phyloP scores from a whole-genome alignment of 2,329 filamentous ascomycete species.

The Davidsoniella neocaledoniae region DNA sequence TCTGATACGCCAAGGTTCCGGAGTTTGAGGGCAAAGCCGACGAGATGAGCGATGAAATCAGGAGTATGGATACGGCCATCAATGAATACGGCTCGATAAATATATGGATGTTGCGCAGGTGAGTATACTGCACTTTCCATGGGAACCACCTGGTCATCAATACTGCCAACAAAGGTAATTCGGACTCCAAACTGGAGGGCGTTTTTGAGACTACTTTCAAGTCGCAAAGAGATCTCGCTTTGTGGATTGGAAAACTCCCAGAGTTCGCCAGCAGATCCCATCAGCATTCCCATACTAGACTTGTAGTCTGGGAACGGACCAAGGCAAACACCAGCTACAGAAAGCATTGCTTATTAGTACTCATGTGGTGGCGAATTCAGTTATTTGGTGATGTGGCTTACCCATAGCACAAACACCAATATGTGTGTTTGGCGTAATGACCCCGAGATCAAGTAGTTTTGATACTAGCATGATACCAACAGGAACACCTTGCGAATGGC shows the following conservation, averaged over 20 bases:
- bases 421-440: constrained; percentile 49
- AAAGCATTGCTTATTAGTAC: background rate
- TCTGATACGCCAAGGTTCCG: constrained; percentile 87
- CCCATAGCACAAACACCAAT: constrained; percentile 74
- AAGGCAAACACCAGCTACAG: constrained; percentile 66
- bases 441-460: constrained; percentile 80
- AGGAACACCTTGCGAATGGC: constrained; percentile 89
- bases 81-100: constrained; percentile 90
- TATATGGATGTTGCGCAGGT: constrained; percentile 74
- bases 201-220: constrained; percentile 56
- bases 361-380: background rate
- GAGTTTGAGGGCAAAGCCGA: constrained; percentile 84
- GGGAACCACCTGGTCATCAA: constrained; percentile 91
- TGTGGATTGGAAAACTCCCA: constrained; percentile 81
- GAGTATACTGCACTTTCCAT: constrained; percentile 68
- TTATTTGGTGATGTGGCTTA: constrained; percentile 17
- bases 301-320: constrained; percentile 89
- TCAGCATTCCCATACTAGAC: constrained; percentile 68
- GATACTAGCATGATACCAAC: constrained; percentile 85
- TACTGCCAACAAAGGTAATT: constrained; percentile 79
- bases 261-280: constrained; percentile 79
- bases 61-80: constrained; percentile 83
- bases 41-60: constrained; percentile 82
- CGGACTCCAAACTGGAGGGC: constrained; percentile 65
- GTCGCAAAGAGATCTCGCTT: constrained; percentile 67